These are phyloP conservation scores for Trichoderma semiorbis DNA, from an alignment of 2,329 filamentous ascomycete species.

Conservation along the genomic window DNA sequence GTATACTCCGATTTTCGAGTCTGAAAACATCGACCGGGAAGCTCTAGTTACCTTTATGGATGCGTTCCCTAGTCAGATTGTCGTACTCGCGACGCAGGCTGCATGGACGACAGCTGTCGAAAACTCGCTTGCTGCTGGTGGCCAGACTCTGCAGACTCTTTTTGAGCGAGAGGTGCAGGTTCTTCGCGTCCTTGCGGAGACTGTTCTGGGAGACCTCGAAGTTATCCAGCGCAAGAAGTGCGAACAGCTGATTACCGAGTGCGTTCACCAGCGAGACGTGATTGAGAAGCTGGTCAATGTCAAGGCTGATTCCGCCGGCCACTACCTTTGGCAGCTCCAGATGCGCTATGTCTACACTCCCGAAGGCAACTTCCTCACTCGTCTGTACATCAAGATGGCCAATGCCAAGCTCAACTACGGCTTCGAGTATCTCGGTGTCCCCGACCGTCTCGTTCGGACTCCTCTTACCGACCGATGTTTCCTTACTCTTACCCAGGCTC, in stretches of 20 bases:
- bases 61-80: constrained; percentile 86
- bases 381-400: constrained; percentile 91
- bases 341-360: constrained; percentile 93
- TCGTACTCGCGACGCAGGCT: constrained; percentile 88
- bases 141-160: constrained; percentile 63
- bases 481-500: constrained; percentile 91
- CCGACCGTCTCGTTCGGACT: constrained; percentile 92
- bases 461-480: constrained; percentile 98
- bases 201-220: constrained; percentile 85
- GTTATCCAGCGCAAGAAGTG: constrained; percentile 90
- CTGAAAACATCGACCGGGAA: constrained; percentile 64
- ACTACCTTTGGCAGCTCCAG: constrained; percentile 91
- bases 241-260: constrained; percentile 97
- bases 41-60: constrained; percentile 78
- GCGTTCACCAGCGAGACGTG: constrained; percentile 92
- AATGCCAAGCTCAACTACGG: constrained; percentile 94
- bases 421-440: constrained; percentile 95
- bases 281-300: constrained; percentile 80
- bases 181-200: constrained; percentile 79
- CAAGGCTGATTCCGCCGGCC: constrained; percentile 69
- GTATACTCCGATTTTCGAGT: constrained; percentile 74
- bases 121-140: constrained; percentile 68
- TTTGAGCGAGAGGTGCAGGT: constrained; percentile 82
- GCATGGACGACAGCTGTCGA: constrained; percentile 92
- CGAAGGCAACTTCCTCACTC: constrained; percentile 76